These are phyloP conservation scores for Rhododendron kiyosumense DNA, from an alignment of 148 eudicot genomes.

Conservation along the genomic window DNA sequence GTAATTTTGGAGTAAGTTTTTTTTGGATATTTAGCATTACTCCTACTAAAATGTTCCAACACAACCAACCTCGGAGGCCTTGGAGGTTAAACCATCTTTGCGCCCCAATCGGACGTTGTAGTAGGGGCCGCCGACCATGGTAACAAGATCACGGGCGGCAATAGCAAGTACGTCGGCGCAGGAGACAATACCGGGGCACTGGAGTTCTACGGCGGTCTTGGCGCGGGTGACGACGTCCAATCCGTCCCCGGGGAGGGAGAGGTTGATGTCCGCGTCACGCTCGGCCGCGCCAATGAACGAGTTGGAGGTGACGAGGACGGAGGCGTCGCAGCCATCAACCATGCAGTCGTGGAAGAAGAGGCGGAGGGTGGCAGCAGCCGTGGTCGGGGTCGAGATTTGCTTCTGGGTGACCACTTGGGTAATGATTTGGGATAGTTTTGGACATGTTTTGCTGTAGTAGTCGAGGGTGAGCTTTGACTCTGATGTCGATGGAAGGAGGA, in stretches of 20 bases:
- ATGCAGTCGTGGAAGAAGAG: constrained; percentile 61
- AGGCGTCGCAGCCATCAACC: constrained; percentile 51
- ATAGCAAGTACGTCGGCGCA: constrained; percentile 64
- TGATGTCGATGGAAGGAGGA: constrained; percentile 3
- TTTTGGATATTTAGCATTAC: too few species aligned
- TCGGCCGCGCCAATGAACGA: constrained; percentile 42
- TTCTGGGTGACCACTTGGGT: constrained; percentile 26
- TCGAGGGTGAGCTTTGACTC: constrained; percentile 21
- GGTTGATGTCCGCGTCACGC: constrained; percentile 51
- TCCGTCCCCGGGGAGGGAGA: constrained; percentile 63
- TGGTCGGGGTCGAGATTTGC: constrained; percentile 39
- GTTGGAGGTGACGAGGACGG: constrained; percentile 45
- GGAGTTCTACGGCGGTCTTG: constrained; percentile 55
- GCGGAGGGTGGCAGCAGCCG: constrained; percentile 45
- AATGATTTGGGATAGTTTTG: constrained; percentile 28
- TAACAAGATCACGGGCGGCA: constrained; percentile 50
- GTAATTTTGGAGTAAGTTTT: too few species aligned
- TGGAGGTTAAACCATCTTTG: constrained; percentile 46
- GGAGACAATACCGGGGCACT: constrained; percentile 67
- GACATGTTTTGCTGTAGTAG: constrained; percentile 52
- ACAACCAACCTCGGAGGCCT: constrained; percentile 29
- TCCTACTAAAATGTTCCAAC: neutral
- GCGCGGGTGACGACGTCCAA: constrained; percentile 60
- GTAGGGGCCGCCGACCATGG: constrained; percentile 63
- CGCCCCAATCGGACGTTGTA: constrained; percentile 54